phyloP scores from a whole-genome alignment of 345 rosid species.

The Zanthoxylum bungeanum region DNA sequence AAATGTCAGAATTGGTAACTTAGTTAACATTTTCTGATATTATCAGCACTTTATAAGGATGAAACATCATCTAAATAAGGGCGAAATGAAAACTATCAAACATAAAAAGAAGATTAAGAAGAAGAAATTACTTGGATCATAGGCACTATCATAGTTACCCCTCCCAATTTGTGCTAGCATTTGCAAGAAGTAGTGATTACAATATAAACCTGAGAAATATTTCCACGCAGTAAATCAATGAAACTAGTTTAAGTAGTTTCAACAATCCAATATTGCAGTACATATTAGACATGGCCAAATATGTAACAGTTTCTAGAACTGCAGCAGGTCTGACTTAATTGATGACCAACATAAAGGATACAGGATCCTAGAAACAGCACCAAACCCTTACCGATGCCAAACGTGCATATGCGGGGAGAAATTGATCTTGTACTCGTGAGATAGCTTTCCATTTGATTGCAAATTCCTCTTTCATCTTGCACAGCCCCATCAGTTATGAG shows the following conservation, averaged over 20 bases:
- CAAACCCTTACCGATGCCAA: slow-evolving; percentile 68
- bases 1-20: neutral
- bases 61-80: neutral
- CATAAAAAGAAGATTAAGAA: neutral
- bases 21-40: neutral
- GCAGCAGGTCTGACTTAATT: neutral
- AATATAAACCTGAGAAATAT: slow-evolving; percentile 53
- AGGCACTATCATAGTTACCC: slow-evolving; percentile 69
- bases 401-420: slow-evolving; percentile 73
- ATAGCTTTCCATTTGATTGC: slow-evolving; percentile 49
- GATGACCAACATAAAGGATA: neutral
- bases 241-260: neutral
- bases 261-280: slow-evolving; percentile 6
- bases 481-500: slow-evolving; percentile 90
- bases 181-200: slow-evolving; percentile 88
- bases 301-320: neutral
- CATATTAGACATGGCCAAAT: too few species aligned
- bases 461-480: slow-evolving; percentile 80
- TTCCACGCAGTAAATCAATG: neutral
- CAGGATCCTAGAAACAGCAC: neutral
- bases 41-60: neutral
- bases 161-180: slow-evolving; percentile 74
- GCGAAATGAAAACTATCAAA: neutral
- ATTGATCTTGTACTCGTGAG: slow-evolving; percentile 34
- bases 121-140: slow-evolving; percentile 47